Evolutionary conservation across 2,329 filamentous ascomycete genomes (phyloP).

Genomic region (Claviceps fusiformis): DNA sequence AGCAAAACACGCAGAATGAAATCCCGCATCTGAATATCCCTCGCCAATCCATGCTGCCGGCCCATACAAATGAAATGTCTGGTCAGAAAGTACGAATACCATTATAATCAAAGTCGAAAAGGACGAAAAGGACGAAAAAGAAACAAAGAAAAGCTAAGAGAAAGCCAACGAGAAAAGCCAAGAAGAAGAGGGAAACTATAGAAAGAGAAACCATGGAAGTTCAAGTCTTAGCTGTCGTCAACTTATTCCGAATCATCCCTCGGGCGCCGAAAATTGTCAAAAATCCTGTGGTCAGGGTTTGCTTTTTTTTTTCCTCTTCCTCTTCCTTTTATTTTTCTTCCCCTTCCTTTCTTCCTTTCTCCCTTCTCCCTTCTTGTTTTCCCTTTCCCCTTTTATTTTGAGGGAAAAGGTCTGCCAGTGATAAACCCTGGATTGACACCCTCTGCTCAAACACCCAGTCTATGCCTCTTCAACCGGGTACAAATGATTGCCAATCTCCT

Average conservation of each 20-base stretch:
- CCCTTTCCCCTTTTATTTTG: no score
- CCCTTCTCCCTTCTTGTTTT: no score
- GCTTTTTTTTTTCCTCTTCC: no score
- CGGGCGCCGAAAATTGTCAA: constrained; percentile 6
- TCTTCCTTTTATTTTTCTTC: no score
- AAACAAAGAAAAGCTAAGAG: neutral
- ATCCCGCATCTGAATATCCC: neutral
- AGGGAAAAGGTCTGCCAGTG: neutral
- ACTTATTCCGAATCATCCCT: constrained; percentile 4
- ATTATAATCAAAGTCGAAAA: neutral
- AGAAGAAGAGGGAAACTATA: neutral
- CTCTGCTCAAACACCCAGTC: neutral
- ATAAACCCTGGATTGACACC: neutral
- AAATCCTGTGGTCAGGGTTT: neutral
- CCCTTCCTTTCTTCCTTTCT: no score
- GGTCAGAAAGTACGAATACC: neutral
- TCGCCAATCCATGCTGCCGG: constrained; percentile 7
- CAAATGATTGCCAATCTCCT: constrained; percentile 78
- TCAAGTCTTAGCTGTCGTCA: neutral
- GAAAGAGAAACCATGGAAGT: neutral
- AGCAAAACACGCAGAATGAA: constrained; percentile 1
- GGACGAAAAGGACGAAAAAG: neutral
- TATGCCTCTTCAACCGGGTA: constrained; percentile 66
- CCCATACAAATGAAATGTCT: constrained; percentile 2
- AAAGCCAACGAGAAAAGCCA: neutral